Base-by-base conservation (phyloP, 2,329 filamentous ascomycete species). In the Tolypocladium cylindrosporum region DNA sequence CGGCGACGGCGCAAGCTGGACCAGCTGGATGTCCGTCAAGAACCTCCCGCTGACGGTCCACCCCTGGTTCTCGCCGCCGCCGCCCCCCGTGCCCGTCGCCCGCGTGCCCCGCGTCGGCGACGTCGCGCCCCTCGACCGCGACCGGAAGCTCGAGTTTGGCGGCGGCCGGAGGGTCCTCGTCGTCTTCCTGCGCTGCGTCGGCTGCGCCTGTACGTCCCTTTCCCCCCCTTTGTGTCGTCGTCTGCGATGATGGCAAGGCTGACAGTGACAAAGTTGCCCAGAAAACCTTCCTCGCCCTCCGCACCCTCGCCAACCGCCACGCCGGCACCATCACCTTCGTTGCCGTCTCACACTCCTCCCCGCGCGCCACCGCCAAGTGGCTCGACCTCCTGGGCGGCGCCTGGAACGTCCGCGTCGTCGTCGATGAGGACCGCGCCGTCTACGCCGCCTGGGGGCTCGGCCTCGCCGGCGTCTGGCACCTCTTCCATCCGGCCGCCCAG, bases 381-480 rank as follows among this genome's bases (percentile, higher is more conserved):
- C 64, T 83, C 52, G 78, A 81, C 61, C 72, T 83, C 21, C 68
- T 85, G 14, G 82, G 82, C 66, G 82, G 82, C 59, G 72, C 79
- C 16, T 82, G 82, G 79, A 77, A 75, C 66, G 75, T 85, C 37
- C 74, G 43, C 24, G 52, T 85, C 3, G 68, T 85, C 58, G 69
- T 84, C 58, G 82, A 85, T 69, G 77, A 82, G 63, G 76, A 79
- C 59, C 77, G 82, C 59, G 74, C 78, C 60, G 64, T 84, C 41
- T 85, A 86, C 64, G 80, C 82, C 2, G 75, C 79, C 13, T 85
- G 81, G 81, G 83, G 83, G 2, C 72, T 85, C 5, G 82, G 82
- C 0, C 67, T 79, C 7, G 77, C 75, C 31, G 73, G 66, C 54
- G 68, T 77, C 54, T 81, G 78, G 78, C 78, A 76, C 66, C 74